Base-by-base conservation (phyloP, 148 eudicot species). In the Suaeda aralocaspica region DNA sequence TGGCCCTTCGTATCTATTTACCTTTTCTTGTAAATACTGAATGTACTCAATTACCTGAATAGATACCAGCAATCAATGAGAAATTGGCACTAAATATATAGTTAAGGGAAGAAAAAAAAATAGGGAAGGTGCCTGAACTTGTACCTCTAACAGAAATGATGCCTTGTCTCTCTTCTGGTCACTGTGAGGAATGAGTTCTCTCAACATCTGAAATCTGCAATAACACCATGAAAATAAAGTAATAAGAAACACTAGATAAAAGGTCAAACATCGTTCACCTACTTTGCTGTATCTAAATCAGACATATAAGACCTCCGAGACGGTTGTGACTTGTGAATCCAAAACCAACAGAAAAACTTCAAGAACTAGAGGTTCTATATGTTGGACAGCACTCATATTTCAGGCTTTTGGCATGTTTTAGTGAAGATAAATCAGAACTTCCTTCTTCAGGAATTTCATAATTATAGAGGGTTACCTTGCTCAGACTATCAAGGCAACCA, bases 151-250 rank as follows among this genome's bases (percentile, higher is more conserved):
- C 69, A 93, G 78, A 76, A 93, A 93, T 21, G 96, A 93, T 71
- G 98, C 98, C 82, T 93, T 90, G 69, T 93, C 98, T 78, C 96
- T 88, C 82, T 93, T 93, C 59, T 88, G 96, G 75, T 93, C 98
- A 77, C 91, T 79, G 72, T 88, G 79, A 71, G 93, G 93, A 58
- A 91, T 88, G 71, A 91, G 80, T 70, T 87, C 94, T 79, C 98
- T 88, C 86, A 93, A 77, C 83, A 73, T 84, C 76, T 88, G 95
- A 80, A 93, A 93, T 86, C 98, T 93, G 98, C 64, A 48, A 72
- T 26, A 59, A 3, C 39, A 24, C 30, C n/a, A 28, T 24, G 8
- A 59, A 59, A 24, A 10, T 25, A 52, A 25, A 6, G 25, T 12
- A 42, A 29, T 9, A 36, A 29, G 34, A 66, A 46, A 66, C 70